Base-by-base conservation (phyloP, 2,329 filamentous ascomycete genomes). In the Pestalotiopsis fici region DNA sequence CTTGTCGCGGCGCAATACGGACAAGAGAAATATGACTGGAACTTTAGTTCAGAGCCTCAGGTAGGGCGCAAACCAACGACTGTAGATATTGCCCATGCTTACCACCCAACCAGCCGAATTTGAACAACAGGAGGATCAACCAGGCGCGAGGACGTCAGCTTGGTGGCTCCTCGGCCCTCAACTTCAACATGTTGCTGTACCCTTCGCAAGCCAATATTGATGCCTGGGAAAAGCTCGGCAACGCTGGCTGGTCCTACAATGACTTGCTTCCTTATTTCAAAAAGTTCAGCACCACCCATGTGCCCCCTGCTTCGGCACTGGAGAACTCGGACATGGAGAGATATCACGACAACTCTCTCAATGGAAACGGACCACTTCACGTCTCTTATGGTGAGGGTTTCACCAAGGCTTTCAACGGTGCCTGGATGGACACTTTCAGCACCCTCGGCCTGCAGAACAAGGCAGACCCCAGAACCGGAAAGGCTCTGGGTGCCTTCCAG, bases 11-110 rank as follows among this genome's bases (percentile, higher is more conserved):
- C 67, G 0, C 68, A 77, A 3, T 77, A 78, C 39, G 78, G 78
- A 7, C 77, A 78, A 59, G 75, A 78, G 1, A 73, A 78, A 54
- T 83, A 80, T 68, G 80, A 82, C 67, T 83, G 81, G 81, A 79
- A 79, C 15, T 77, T 82, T 35, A 72, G 62, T 3, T 81, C 81
- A 1, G 69, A 73, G 1, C 76, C 78, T 7, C 79, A 82, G 72
- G 75, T 78, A 68, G 63, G n/a, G 70, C 31, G 12, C 11, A 18
- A 12, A 59, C 25, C n/a, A 31, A 47, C 28, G 4, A 56, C 59
- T 15, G 5, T 31, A 56, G 59, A n/a, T 57, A 54, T 43, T 59
- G n/a, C 43, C 59, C 50, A 7, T 61, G 7, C 35, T n/a, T 12
- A 47, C 18, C 7, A 12, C 18, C 23, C n/a, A 15, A 6, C 15